A percentile compares a stretch with the other conserved stretches of the same genome.
These are phyloP conservation scores for Pelagophyceae sp. DNA, from an alignment of 352 stramenopile genomes.

Conservation along the genomic window DNA sequence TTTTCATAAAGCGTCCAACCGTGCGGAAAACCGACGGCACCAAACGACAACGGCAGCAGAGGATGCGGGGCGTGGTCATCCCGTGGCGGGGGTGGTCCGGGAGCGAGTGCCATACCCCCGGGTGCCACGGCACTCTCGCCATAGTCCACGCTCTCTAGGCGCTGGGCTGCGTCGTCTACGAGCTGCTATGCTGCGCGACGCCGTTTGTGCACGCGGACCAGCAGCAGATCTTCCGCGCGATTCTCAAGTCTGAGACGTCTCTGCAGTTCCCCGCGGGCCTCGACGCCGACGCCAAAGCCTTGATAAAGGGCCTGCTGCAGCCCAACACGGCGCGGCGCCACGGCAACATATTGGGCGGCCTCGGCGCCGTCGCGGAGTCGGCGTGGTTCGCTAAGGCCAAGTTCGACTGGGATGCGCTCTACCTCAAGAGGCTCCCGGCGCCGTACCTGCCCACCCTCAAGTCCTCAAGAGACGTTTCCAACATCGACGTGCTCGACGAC, in stretches of 20 bases:
- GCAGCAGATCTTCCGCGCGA: conserved; percentile 26
- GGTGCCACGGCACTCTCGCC: too few relatives aligned
- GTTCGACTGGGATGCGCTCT: conserved; percentile 20
- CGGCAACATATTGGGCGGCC: conserved; percentile 20
- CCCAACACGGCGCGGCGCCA: conserved; percentile 18
- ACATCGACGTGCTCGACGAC: not conserved
- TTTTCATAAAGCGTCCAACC: too few relatives aligned
- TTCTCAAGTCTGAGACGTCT: conserved; percentile 13
- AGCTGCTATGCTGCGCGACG: conserved; percentile 28
- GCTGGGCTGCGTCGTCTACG: conserved; percentile 36
- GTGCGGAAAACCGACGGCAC: too few relatives aligned
- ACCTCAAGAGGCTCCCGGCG: not conserved
- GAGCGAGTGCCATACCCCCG: too few relatives aligned
- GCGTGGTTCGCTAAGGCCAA: conserved; percentile 10
- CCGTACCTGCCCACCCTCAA: not conserved
- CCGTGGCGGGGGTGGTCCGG: too few relatives aligned
- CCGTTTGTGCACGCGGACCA: conserved; percentile 22
- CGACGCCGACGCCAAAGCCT: conserved; percentile 20
- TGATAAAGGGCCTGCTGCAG: conserved; percentile 19
- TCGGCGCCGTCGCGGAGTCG: conserved; percentile 15
- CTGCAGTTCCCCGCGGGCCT: conserved; percentile 19
- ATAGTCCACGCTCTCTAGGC: too few relatives aligned
- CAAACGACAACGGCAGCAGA: too few relatives aligned
- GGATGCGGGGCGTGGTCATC: too few relatives aligned
- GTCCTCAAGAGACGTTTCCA: not conserved